phyloP scores from a whole-genome alignment of 768 basidiomycete species.

The Xanthoconium stramineum region DNA sequence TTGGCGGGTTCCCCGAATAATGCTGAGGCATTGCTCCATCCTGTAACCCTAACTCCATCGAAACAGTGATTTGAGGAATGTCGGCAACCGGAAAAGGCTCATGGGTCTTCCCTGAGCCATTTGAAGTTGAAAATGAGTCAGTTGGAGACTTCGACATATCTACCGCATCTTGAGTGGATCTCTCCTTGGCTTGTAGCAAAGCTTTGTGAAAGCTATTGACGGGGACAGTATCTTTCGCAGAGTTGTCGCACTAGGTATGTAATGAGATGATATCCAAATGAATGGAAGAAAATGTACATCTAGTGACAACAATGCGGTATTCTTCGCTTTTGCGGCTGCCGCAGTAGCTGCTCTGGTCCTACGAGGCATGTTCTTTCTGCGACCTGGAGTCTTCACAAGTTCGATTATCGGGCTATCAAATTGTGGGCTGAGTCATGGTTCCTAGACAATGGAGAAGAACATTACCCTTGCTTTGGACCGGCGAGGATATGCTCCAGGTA shows the following conservation, averaged over 20 bases:
- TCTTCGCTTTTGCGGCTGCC: constrained; percentile 44
- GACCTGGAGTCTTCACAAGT: constrained; percentile 79
- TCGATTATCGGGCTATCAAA: constrained; percentile 63
- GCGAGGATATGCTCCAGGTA: constrained; percentile 70
- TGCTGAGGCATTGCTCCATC: not conserved
- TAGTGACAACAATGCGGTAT: constrained; percentile 37
- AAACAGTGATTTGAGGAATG: constrained; percentile 6
- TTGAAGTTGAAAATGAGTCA: not conserved
- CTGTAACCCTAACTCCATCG: constrained; percentile 3
- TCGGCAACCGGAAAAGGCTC: constrained; percentile 3
- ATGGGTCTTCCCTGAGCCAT: not conserved
- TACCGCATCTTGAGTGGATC: constrained; percentile 4
- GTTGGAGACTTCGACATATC: not conserved
- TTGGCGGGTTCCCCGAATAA: not conserved
- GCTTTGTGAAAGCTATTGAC: constrained; percentile 48
- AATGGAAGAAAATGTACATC: constrained; percentile 38
- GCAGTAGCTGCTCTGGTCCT: constrained; percentile 44
- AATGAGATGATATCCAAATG: constrained; percentile 8
- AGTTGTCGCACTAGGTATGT: constrained; percentile 32
- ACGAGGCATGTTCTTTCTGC: constrained; percentile 56
- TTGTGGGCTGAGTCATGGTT: not conserved
- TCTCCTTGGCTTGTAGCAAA: constrained; percentile 36
- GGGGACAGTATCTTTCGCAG: constrained; percentile 39
- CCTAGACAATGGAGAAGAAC: not conserved
- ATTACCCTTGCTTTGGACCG: constrained; percentile 66